Conservation (phyloP, 2,329 filamentous ascomycete species). For the Pezicula radicicola region DNA sequence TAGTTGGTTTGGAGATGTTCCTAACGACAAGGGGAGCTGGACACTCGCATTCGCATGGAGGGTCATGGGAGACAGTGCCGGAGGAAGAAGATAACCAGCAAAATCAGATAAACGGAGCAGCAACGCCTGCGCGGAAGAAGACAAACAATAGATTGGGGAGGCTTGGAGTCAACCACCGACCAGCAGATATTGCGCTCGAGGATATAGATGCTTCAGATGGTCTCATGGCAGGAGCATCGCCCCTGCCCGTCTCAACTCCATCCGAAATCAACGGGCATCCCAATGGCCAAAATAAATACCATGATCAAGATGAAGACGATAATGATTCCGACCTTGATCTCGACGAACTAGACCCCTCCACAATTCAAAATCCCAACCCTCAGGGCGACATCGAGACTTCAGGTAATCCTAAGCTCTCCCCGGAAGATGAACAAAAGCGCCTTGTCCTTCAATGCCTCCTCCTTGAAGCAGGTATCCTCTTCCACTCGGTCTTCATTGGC, state of each 20-base stretch:
- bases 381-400: constrained; percentile 21
- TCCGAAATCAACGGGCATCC: constrained; percentile 16
- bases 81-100: constrained; percentile 39
- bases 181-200: constrained; percentile 46
- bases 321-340: constrained; percentile 57
- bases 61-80: constrained; percentile 22
- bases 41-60: constrained; percentile 54
- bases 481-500: constrained; percentile 83
- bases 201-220: constrained; percentile 51
- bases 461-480: constrained; percentile 79
- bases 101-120: constrained; percentile 23
- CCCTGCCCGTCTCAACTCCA: constrained; percentile 53
- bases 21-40: constrained; percentile 69
- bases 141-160: constrained; percentile 23
- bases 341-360: constrained; percentile 53
- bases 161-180: constrained; percentile 34
- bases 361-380: neutral
- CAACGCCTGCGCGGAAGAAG: constrained; percentile 17
- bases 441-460: constrained; percentile 75
- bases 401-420: constrained; percentile 20
- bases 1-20: constrained; percentile 85
- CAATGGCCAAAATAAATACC: constrained; percentile 23
- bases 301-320: constrained; percentile 27
- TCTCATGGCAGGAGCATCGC: constrained; percentile 56
- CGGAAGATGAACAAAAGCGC: constrained; percentile 58